Evolutionary conservation across 2,329 filamentous ascomycete species (phyloP).

Genomic region (Colletotrichum cereale): DNA sequence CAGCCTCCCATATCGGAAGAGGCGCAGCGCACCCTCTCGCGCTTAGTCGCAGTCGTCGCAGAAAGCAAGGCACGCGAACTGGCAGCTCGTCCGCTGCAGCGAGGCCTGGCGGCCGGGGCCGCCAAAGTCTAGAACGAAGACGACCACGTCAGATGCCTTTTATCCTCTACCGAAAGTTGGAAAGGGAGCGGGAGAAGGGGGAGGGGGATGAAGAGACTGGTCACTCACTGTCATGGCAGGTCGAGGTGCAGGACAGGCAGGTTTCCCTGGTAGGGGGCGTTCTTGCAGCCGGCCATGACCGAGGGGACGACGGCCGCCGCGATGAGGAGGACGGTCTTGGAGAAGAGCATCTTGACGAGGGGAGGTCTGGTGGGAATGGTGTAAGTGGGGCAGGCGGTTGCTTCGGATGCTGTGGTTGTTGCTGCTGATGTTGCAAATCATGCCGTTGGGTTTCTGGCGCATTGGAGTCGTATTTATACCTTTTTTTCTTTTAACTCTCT

Average conservation of each 20-base stretch:
- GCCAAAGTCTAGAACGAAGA: neutral
- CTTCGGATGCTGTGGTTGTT: neutral
- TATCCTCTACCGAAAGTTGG: too few relatives aligned
- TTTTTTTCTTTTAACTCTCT: neutral
- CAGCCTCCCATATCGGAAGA: too few relatives aligned
- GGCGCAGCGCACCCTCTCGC: too few relatives aligned
- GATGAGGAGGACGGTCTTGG: neutral
- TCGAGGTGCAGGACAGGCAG: neutral
- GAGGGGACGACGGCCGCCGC: neutral
- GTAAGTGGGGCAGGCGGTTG: neutral
- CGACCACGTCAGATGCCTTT: neutral
- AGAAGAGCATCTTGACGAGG: neutral
- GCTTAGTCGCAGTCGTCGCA: conserved; percentile 9
- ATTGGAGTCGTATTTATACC: neutral
- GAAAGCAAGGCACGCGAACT: neutral
- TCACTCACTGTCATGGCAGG: neutral
- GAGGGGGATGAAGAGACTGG: neutral
- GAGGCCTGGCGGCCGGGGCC: neutral
- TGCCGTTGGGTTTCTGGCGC: neutral
- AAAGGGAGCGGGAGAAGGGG: too few relatives aligned
- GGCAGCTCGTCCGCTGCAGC: neutral
- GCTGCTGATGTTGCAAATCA: neutral
- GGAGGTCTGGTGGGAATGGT: neutral
- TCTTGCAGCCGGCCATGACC: neutral
- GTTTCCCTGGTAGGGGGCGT: neutral